These are phyloP conservation scores for Podila epigama DNA, from an alignment of 192 early-diverging fungal genomes.

Conservation along the genomic window DNA sequence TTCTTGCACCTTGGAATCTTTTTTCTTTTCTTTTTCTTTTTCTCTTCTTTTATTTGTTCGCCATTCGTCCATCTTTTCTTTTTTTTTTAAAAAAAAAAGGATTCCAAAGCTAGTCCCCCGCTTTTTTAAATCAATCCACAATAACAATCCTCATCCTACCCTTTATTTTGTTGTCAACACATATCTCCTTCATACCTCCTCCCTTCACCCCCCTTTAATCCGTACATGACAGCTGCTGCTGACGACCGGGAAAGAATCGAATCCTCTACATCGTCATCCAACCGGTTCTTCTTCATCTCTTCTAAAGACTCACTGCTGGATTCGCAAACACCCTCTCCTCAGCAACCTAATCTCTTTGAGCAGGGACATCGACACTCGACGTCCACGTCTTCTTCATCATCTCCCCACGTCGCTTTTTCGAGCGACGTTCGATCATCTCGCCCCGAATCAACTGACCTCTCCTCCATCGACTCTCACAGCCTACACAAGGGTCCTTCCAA, in stretches of 20 bases:
- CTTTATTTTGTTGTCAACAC: background rate
- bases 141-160: background rate
- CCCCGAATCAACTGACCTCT: background rate
- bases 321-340: background rate
- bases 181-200: background rate
- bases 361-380: background rate
- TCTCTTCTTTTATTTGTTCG: background rate
- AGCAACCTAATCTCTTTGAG: background rate
- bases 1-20: background rate
- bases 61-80: background rate
- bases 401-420: background rate
- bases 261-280: background rate
- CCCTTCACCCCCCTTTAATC: too few species aligned
- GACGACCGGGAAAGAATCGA: slow-evolving; percentile 1
- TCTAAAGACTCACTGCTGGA: background rate
- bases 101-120: too few species aligned
- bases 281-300: background rate
- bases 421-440: background rate
- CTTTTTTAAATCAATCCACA: too few species aligned
- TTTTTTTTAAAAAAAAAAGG: too few species aligned
- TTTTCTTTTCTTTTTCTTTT: background rate
- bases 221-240: background rate
- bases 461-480: background rate
- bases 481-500: slow-evolving; percentile 5
- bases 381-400: background rate